Percentiles rank a stretch among this genome's conserved stretches.
These are phyloP conservation scores for Combretum micranthum DNA, from an alignment of 345 rosid genomes.

Conservation along the genomic window DNA sequence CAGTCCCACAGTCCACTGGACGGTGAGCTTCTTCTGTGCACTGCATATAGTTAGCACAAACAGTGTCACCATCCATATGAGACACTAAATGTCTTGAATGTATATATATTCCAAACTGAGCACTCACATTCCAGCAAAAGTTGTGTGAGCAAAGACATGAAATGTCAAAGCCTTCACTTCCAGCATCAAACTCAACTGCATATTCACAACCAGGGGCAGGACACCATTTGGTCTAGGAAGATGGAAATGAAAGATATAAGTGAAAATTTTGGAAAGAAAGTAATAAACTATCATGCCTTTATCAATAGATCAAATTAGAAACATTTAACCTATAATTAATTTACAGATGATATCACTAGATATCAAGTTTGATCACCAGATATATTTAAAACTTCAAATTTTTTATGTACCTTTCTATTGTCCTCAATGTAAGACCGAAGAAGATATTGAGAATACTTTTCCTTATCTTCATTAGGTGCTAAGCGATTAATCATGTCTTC, in stretches of 20 bases:
- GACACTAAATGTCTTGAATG: background rate
- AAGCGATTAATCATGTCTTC: slow-evolving; percentile 65
- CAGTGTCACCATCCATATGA: slow-evolving; percentile 4
- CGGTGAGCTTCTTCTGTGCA: slow-evolving; percentile 99
- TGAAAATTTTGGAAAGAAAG: background rate
- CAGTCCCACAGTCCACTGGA: slow-evolving; percentile 96
- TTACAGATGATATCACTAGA: no score
- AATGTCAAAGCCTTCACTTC: slow-evolving; percentile 71
- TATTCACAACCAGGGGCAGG: slow-evolving; percentile 96
- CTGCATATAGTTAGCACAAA: slow-evolving; percentile 32
- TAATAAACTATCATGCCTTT: no score
- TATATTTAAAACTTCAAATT: slow-evolving; percentile 5
- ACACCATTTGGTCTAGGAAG: slow-evolving; percentile 86
- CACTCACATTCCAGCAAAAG: slow-evolving; percentile 92
- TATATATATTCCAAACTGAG: background rate
- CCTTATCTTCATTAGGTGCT: slow-evolving; percentile 58
- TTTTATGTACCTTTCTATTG: slow-evolving; percentile 64
- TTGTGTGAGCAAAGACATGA: slow-evolving; percentile 70
- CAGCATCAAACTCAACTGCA: slow-evolving; percentile 79
- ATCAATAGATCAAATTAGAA: no score
- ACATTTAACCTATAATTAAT: no score
- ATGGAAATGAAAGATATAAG: background rate
- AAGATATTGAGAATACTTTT: slow-evolving; percentile 77
- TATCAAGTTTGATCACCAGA: background rate
- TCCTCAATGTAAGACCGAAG: slow-evolving; percentile 87